Conservation (phyloP, 176 grass and related monocot genomes). For the Aechmea fasciata region DNA sequence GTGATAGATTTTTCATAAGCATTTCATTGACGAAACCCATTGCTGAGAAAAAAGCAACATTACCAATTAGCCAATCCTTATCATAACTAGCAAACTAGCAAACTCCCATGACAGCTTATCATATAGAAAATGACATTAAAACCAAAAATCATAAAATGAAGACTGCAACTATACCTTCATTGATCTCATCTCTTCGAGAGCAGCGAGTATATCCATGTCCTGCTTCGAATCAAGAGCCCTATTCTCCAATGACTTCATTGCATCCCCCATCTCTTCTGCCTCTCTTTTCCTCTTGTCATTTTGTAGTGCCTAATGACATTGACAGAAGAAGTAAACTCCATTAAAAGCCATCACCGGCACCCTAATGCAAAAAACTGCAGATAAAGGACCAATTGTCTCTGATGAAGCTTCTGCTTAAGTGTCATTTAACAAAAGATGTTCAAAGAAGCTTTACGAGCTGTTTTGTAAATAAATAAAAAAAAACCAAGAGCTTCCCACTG, state of each 20-base stretch:
- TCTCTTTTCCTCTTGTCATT: conserved; percentile 61
- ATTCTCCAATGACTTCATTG: conserved; percentile 57
- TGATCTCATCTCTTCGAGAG: conserved; percentile 47
- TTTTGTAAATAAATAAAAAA: no score
- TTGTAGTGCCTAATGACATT: conserved; percentile 32
- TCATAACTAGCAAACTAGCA: no score
- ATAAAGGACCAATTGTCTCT: background rate
- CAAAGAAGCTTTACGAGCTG: no score
- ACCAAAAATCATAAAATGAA: background rate
- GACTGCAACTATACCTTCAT: conserved; percentile 29
- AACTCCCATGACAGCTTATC: background rate
- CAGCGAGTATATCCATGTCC: conserved; percentile 53
- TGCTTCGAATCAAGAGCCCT: conserved; percentile 34
- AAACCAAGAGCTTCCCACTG: no score
- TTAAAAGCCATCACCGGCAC: background rate
- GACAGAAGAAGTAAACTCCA: background rate
- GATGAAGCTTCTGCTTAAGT: no score
- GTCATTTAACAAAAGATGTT: no score
- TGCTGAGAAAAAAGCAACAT: no score
- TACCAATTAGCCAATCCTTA: no score
- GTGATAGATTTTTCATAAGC: no score
- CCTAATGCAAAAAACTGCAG: background rate
- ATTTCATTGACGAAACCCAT: no score
- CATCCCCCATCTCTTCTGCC: conserved; percentile 72
- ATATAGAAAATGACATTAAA: background rate